Evolutionary conservation across 2,329 filamentous ascomycete genomes (phyloP).

Genomic region (Neofusicoccum ribis): DNA sequence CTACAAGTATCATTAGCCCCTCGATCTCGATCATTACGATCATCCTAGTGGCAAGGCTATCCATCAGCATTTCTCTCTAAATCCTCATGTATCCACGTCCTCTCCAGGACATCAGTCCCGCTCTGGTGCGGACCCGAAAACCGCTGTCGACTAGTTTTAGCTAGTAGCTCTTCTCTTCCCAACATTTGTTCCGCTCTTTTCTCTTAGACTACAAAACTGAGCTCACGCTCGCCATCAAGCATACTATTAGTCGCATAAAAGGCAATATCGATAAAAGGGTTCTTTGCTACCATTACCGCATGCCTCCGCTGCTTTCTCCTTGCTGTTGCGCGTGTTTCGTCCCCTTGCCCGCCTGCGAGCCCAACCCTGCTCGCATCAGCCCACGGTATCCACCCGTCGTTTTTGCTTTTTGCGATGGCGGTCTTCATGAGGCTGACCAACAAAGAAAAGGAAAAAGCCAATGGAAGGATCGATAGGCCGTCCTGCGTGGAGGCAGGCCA

Average conservation of each 20-base stretch:
- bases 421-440: too few relatives aligned
- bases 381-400: too few relatives aligned
- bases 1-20: constrained; percentile 9
- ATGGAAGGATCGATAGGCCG: too few relatives aligned
- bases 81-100: not conserved
- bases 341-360: too few relatives aligned
- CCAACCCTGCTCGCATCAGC: too few relatives aligned
- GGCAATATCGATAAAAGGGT: not conserved
- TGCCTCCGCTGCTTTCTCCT: too few relatives aligned
- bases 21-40: not conserved
- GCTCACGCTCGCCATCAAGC: not conserved
- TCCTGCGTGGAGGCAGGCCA: too few relatives aligned
- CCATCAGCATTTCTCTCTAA: not conserved
- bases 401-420: too few relatives aligned
- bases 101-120: not conserved
- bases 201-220: not conserved
- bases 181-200: not conserved
- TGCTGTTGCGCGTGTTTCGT: too few relatives aligned
- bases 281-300: not conserved
- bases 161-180: not conserved
- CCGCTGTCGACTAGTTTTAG: not conserved
- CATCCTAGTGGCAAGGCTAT: not conserved
- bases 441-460: too few relatives aligned
- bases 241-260: not conserved
- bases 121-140: not conserved